Conservation (phyloP, 129 eudicot species). For the Helianthus tuberosus region DNA sequence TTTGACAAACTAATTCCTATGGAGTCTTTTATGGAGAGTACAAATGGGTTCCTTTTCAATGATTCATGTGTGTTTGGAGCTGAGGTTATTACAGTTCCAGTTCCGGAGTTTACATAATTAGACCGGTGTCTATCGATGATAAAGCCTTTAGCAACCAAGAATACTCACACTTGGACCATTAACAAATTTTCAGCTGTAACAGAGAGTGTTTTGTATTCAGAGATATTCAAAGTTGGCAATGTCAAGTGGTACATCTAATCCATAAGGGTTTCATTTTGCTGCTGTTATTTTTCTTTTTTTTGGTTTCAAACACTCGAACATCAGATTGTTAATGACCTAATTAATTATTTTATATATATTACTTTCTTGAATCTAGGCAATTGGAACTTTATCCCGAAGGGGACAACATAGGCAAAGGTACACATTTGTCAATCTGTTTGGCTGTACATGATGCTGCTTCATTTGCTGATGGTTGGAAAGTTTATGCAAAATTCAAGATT, state of each 20-base stretch:
- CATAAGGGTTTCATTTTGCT: no score
- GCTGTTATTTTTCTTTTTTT: no score
- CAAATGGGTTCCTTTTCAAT: constrained; percentile 23
- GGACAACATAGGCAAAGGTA: background rate
- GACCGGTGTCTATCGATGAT: constrained; percentile 17
- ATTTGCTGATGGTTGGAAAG: constrained; percentile 27
- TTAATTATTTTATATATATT: no score
- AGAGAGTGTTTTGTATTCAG: no score
- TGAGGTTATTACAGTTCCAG: constrained; percentile 20
- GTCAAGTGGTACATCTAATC: no score
- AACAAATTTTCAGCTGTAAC: no score
- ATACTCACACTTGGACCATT: no score
- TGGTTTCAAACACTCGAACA: no score
- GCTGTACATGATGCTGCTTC: background rate
- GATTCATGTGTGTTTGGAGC: constrained; percentile 42
- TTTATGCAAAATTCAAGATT: constrained; percentile 17
- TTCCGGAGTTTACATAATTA: background rate
- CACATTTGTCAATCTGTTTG: background rate
- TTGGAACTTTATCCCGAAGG: constrained; percentile 21
- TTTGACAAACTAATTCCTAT: constrained; percentile 19
- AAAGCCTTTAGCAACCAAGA: background rate
- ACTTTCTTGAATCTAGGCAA: background rate
- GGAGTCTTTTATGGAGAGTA: constrained; percentile 10
- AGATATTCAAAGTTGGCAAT: no score
- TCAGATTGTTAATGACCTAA: no score